A percentile compares a stretch with the other conserved stretches of the same genome.
Evolutionary conservation across 306 rosid species (phyloP).

Genomic region (Sechiopsis laciniata): DNA sequence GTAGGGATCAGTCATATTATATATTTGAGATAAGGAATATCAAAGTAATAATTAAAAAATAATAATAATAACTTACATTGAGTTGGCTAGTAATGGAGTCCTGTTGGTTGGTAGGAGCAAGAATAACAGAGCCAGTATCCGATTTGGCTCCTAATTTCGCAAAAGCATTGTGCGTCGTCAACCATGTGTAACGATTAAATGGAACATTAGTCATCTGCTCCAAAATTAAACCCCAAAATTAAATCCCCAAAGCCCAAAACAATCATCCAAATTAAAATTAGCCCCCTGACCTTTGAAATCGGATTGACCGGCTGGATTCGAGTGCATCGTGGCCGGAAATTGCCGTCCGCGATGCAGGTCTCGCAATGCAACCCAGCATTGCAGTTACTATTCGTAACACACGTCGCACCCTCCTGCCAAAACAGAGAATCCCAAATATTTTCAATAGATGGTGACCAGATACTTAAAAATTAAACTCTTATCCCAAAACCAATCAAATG

Average conservation of each 20-base stretch:
- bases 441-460: too few relatives aligned
- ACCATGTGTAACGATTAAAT: slow-evolving; percentile 75
- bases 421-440: slow-evolving; percentile 18
- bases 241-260: background rate
- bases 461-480: too few relatives aligned
- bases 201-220: slow-evolving; percentile 64
- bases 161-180: slow-evolving; percentile 81
- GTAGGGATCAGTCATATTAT: too few relatives aligned
- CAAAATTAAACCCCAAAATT: background rate
- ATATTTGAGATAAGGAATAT: too few relatives aligned
- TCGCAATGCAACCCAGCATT: slow-evolving; percentile 74
- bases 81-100: slow-evolving; percentile 78
- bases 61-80: slow-evolving; percentile 35
- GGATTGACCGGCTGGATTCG: slow-evolving; percentile 67
- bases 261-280: background rate
- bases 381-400: slow-evolving; percentile 49
- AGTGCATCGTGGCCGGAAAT: slow-evolving; percentile 70
- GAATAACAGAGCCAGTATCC: slow-evolving; percentile 48
- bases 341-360: slow-evolving; percentile 61
- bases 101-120: slow-evolving; percentile 73
- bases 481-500: too few relatives aligned
- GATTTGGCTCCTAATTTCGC: slow-evolving; percentile 64
- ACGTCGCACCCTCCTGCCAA: slow-evolving; percentile 56
- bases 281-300: slow-evolving; percentile 36
- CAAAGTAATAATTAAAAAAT: background rate